Conservation (phyloP, 202 grass and related monocot species). For the Carex arenaria region DNA sequence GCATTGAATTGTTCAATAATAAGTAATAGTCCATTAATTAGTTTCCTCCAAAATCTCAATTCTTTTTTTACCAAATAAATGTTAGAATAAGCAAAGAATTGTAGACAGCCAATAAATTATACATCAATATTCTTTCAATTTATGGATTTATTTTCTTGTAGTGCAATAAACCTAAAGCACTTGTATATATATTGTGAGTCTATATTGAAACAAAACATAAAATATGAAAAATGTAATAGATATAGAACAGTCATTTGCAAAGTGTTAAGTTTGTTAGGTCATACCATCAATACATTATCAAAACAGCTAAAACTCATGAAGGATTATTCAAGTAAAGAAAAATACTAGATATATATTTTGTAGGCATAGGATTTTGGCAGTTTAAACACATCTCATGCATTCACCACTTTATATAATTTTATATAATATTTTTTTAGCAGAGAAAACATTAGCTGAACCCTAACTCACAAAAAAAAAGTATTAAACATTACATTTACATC, state of each 20-base stretch:
- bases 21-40: not conserved
- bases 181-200: not conserved
- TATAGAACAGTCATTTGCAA: not conserved
- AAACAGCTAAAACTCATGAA: not conserved
- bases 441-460: no score
- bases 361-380: no score
- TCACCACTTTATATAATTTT: no score
- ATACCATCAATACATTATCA: not conserved
- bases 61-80: not conserved
- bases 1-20: not conserved
- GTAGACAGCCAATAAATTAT: no score
- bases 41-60: not conserved
- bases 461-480: no score
- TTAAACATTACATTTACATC: no score
- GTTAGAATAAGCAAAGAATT: not conserved
- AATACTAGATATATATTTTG: no score
- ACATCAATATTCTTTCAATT: not conserved
- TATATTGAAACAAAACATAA: not conserved
- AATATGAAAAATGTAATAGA: not conserved
- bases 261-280: not conserved
- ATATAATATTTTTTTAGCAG: no score
- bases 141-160: not conserved
- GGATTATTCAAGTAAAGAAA: no score
- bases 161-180: not conserved
- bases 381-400: no score